Conservation (phyloP, 1,139 yeast genomes). For the Eremothecium coryli region DNA sequence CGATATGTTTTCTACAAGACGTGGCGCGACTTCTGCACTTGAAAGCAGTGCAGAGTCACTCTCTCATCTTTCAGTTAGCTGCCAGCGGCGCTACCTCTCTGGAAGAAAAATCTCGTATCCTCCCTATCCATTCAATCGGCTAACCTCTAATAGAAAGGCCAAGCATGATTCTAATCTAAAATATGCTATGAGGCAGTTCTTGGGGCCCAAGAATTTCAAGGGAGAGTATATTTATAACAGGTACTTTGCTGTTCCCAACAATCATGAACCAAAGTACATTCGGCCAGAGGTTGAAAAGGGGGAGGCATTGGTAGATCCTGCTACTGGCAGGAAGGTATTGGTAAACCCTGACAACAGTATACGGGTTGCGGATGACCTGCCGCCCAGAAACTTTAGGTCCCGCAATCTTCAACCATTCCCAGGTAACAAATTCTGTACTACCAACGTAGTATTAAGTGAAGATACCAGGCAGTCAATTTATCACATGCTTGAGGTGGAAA, state of each 20-base stretch:
- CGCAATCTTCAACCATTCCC: slow-evolving; percentile 66
- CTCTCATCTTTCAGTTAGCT: too few species aligned
- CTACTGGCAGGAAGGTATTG: slow-evolving; percentile 29
- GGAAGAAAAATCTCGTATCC: slow-evolving; percentile 43
- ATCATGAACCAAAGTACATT: slow-evolving; percentile 68
- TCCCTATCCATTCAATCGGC: slow-evolving; percentile 35
- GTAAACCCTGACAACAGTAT: slow-evolving; percentile 20
- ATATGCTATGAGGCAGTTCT: slow-evolving; percentile 38
- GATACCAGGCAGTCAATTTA: slow-evolving; percentile 53
- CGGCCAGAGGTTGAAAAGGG: slow-evolving; percentile 48
- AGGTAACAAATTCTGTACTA: slow-evolving; percentile 55
- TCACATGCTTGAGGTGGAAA: slow-evolving; percentile 44
- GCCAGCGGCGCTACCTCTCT: slow-evolving; percentile 33
- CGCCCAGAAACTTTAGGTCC: slow-evolving; percentile 30
- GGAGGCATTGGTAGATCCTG: slow-evolving; percentile 34
- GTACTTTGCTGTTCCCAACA: slow-evolving; percentile 61
- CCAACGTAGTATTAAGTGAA: slow-evolving; percentile 53
- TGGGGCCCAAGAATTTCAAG: slow-evolving; percentile 76
- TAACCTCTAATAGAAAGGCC: slow-evolving; percentile 36
- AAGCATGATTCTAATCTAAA: slow-evolving; percentile 35
- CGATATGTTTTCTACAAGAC: too few species aligned
- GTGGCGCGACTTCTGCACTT: too few species aligned
- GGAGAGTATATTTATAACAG: slow-evolving; percentile 78
- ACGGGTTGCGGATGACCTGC: slow-evolving; percentile 12
- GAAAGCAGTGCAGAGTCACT: too few species aligned